These are phyloP conservation scores for Candida coquimbonensis DNA, from an alignment of 805 yeast genomes.

Conservation along the genomic window DNA sequence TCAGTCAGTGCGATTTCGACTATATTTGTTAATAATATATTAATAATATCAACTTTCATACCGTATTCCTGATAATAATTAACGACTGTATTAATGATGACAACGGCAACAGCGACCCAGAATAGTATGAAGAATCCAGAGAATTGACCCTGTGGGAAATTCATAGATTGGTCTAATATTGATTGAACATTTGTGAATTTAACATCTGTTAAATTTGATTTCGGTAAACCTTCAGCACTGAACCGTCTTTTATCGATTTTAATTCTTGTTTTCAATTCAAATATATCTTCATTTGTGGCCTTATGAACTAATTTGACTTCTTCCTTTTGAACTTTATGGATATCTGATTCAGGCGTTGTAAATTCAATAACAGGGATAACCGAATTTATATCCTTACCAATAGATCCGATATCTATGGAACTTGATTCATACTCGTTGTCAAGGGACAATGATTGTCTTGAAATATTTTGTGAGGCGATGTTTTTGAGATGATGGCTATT, in stretches of 20 bases:
- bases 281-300: conserved; percentile 15
- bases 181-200: conserved; percentile 14
- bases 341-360: neutral
- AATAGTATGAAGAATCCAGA: conserved; percentile 76
- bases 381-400: too few relatives aligned
- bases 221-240: conserved; percentile 19
- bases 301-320: conserved; percentile 5
- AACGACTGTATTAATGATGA: conserved; percentile 43
- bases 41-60: conserved; percentile 46
- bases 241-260: conserved; percentile 15
- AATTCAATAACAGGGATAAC: too few relatives aligned
- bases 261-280: conserved; percentile 13
- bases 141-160: conserved; percentile 31
- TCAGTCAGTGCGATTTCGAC: conserved; percentile 69
- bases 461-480: neutral
- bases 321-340: too few relatives aligned
- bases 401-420: neutral
- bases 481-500: too few relatives aligned
- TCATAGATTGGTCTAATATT: conserved; percentile 18
- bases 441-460: neutral
- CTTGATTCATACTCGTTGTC: conserved; percentile 7
- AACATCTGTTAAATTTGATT: conserved; percentile 23
- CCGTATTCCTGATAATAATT: conserved; percentile 45
- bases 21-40: conserved; percentile 53
- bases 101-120: conserved; percentile 50